Evolutionary conservation across 1,284 basidiomycete genomes (phyloP).

Genomic region (Termitomyces sp.): DNA sequence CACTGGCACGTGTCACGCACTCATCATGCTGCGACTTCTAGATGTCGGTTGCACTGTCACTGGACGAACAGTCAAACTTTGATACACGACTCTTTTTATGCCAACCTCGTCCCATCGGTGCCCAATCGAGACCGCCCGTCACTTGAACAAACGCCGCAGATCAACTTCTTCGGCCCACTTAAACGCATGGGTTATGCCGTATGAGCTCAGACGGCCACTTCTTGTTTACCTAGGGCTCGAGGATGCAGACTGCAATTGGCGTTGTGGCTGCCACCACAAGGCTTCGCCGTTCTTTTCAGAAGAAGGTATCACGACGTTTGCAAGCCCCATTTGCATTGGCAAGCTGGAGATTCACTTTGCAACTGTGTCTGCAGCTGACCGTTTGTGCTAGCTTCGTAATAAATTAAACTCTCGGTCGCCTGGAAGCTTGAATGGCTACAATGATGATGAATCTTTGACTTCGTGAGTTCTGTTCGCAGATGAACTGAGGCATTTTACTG

Average conservation of each 20-base stretch:
- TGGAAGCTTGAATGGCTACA: neutral
- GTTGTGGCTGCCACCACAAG: neutral
- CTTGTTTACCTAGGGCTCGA: neutral
- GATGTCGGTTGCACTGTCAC: no score
- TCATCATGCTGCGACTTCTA: neutral
- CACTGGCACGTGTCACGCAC: conserved; percentile 4
- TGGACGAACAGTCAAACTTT: neutral
- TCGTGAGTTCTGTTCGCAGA: neutral
- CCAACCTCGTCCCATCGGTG: neutral
- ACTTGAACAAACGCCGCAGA: neutral
- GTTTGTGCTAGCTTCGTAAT: neutral
- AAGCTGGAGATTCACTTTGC: neutral
- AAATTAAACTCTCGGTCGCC: no score
- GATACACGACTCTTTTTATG: neutral
- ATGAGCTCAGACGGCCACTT: no score
- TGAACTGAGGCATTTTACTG: neutral
- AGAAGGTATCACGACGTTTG: neutral
- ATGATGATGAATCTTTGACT: neutral
- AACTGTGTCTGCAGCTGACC: neutral
- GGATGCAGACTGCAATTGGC: neutral
- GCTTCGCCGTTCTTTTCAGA: neutral
- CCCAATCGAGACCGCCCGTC: neutral
- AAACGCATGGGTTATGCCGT: no score
- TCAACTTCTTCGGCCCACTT: neutral
- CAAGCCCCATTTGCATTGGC: neutral